Base-by-base conservation (phyloP, 1,284 basidiomycete genomes). In the Cryptococcus deneoformans region DNA sequence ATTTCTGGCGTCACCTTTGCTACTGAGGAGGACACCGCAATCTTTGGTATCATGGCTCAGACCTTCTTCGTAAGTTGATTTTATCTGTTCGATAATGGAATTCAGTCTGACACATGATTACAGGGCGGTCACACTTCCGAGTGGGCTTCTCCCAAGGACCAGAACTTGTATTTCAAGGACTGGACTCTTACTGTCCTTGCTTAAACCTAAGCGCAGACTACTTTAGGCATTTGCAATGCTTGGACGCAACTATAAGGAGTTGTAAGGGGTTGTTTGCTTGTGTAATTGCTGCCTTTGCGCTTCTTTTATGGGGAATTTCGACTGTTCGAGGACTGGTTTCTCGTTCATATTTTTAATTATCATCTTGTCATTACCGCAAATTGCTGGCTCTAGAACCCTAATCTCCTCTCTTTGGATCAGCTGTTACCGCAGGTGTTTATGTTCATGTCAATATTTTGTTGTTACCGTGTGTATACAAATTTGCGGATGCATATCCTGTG, bases 61-160 rank as follows among this genome's bases (percentile, higher is more conserved):
- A 84, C 85, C 45, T 87, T 87, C 82, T 89, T 89, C 59, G 87
- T 86, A 57, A 85, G 83, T 82, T 79, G 7, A n/a, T 83, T 70
- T 10, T 37, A 20, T 50, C 11, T 39, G 37, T 63, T 46, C 35
- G 39, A n/a, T n/a, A 34, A 29, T 29, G 29, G 35, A 34, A n/a
- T 2, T 6, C 20, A 11, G 2, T 36, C 50, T 51, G 39, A 51
- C 11, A 1, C 14, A 14, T 35, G 42, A 11, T 37, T 24, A 47
- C 42, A 58, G 56, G 61, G 67, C 45, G 72, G 62, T 58, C 58
- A 56, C 43, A 75, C 76, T 38, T 36, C 70, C 7, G 70, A 78
- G 12, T 87, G 79, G 74, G 85, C 82, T 24, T 82, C 83, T 6
- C 82, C 85, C 20, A 79, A 82, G 68, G 79, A 80, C 56, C 85